Conservation (phyloP, 225 moss, liverwort and hornwort genomes). For the Rhytidiadelphus loreus region DNA sequence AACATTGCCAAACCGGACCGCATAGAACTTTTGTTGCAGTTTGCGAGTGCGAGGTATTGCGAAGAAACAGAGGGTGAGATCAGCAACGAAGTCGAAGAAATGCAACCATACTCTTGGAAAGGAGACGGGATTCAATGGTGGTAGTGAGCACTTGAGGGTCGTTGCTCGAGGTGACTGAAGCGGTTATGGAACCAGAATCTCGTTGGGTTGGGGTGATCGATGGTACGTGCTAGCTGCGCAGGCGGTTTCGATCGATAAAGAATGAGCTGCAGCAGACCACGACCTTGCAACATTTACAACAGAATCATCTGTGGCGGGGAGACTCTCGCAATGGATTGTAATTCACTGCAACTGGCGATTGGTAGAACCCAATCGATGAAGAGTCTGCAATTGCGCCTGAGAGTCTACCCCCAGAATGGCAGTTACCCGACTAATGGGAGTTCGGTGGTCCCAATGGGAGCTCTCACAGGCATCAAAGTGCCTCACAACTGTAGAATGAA, state of each 20-base stretch:
- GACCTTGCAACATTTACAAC: not conserved
- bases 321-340: not conserved
- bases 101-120: not conserved
- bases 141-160: not conserved
- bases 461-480: not conserved
- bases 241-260: not conserved
- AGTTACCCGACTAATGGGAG: not conserved
- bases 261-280: not conserved
- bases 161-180: not conserved
- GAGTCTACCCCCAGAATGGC: not conserved
- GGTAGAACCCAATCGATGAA: not conserved
- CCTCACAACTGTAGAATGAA: not conserved
- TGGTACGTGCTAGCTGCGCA: not conserved
- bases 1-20: not conserved
- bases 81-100: not conserved
- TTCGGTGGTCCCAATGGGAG: not conserved
- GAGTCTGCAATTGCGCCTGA: not conserved
- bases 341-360: not conserved
- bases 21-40: not conserved
- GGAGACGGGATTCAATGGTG: not conserved
- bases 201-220: not conserved
- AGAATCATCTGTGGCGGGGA: not conserved
- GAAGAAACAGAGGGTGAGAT: not conserved
- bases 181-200: slow-evolving; percentile 8
- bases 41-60: not conserved